phyloP scores from a whole-genome alignment of 352 stramenopile species.

The Detonula confervacea region DNA sequence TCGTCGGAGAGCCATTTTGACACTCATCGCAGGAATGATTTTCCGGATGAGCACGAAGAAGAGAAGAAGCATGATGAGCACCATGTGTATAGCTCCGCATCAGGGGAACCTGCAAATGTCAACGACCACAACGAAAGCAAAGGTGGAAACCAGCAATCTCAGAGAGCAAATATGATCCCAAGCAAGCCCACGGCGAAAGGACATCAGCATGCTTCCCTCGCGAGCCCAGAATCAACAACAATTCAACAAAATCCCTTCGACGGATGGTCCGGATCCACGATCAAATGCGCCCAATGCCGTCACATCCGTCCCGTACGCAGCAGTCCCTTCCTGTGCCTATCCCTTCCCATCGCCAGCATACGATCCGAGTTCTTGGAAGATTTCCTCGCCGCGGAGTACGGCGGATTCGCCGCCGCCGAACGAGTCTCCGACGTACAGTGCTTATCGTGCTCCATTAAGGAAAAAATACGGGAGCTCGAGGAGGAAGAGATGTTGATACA shows the following conservation, averaged over 20 bases:
- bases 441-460: conserved; percentile 66
- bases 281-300: conserved; percentile 72
- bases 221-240: conserved; percentile 35
- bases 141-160: conserved; percentile 3
- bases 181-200: neutral
- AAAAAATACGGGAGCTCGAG: conserved; percentile 56
- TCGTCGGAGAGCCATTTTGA: neutral
- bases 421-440: conserved; percentile 79
- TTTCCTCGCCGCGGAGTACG: conserved; percentile 53
- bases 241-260: conserved; percentile 68
- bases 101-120: neutral
- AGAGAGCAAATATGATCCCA: neutral
- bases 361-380: conserved; percentile 63
- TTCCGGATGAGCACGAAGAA: conserved; percentile 27
- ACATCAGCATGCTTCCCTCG: neutral
- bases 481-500: conserved; percentile 68
- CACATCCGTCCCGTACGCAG: conserved; percentile 77
- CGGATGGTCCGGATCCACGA: conserved; percentile 76
- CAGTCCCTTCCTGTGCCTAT: conserved; percentile 65
- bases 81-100: neutral
- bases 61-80: conserved; percentile 61
- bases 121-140: conserved; percentile 1
- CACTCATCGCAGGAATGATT: neutral
- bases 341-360: conserved; percentile 52
- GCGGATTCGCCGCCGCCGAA: conserved; percentile 61